Evolutionary conservation across 345 rosid species (phyloP).

Genomic region (Dipteronia dyeriana): DNA sequence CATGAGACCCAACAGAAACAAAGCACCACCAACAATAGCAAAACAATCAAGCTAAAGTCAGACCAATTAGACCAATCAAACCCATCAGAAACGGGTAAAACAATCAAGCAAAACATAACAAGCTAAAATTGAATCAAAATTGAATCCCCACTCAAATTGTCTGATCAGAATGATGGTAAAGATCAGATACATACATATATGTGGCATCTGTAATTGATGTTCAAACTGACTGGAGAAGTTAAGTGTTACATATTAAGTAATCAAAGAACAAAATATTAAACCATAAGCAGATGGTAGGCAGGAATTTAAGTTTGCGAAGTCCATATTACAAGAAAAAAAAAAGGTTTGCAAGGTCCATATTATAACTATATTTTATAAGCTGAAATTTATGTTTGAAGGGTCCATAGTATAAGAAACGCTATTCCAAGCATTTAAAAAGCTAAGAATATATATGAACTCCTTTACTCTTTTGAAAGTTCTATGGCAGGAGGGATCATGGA

Average conservation of each 20-base stretch:
- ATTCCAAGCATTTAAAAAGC: too few relatives aligned
- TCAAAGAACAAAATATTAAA: background rate
- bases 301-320: background rate
- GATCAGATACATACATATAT: background rate
- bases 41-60: too few relatives aligned
- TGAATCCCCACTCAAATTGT: too few relatives aligned
- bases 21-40: too few relatives aligned
- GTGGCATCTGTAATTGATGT: background rate
- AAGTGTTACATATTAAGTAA: background rate
- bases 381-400: background rate
- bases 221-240: background rate
- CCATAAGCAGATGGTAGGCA: background rate
- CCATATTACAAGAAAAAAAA: background rate
- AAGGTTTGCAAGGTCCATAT: background rate
- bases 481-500: too few relatives aligned
- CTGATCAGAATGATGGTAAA: slow-evolving; percentile 15
- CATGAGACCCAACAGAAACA: too few relatives aligned
- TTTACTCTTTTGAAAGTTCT: too few relatives aligned
- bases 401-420: background rate
- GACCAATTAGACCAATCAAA: too few relatives aligned
- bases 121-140: too few relatives aligned
- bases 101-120: too few relatives aligned
- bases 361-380: background rate
- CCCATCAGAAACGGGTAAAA: too few relatives aligned
- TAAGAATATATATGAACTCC: too few relatives aligned